Evolutionary conservation across 768 basidiomycete species (phyloP), one percentile per base, ranked within the genome.

Genomic region (Paxillus ammoniavirescens): DNA sequence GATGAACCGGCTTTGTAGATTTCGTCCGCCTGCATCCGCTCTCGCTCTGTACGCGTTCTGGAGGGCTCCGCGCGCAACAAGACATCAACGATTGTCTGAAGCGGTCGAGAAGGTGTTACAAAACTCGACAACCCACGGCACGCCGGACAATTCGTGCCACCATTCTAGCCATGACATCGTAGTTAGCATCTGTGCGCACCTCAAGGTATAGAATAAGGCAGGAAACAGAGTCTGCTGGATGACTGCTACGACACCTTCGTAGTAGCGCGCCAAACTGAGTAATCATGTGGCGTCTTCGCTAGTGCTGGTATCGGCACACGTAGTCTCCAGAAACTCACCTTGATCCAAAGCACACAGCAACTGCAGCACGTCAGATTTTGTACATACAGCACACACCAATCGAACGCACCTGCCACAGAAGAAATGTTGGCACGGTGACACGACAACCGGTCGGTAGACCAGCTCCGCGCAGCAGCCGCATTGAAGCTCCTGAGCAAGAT

Each of bases 391-490:
- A 47, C 3, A 48, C 47, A 40, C 46, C 40, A 8, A 44, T 9
- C 13, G 35, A 46, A 61, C 73, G 54, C 70, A 91, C 89, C 91
- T 91, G 69, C 91, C 91, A 63, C 91, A 93, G 66, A 92, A 93
- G 77, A 89, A 91, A 76, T 93, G 91, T 61, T 92, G 89, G 67
- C 91, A 93, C 30, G 91, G 91, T 35, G 80, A 77, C 48, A 93
- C 88, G 28, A 91, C 74, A 14, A 93, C 91, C 3, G 91, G 91
- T 55, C 82, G 77, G 70, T 93, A 91, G 54, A 89, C 84, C 41
- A 93, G 76, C 53, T 83, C 91, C 15, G 89, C 80, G 69, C 91
- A 93, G 66, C 91, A 93, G 18, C 89, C 91, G 61, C 91, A 93
- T 59, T 90, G 86, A 38, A 93, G 77, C 65, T 92, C 90, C 63